These are phyloP conservation scores for Botryobasidium botryosum DNA, from an alignment of 768 basidiomycete genomes.

Conservation along the genomic window DNA sequence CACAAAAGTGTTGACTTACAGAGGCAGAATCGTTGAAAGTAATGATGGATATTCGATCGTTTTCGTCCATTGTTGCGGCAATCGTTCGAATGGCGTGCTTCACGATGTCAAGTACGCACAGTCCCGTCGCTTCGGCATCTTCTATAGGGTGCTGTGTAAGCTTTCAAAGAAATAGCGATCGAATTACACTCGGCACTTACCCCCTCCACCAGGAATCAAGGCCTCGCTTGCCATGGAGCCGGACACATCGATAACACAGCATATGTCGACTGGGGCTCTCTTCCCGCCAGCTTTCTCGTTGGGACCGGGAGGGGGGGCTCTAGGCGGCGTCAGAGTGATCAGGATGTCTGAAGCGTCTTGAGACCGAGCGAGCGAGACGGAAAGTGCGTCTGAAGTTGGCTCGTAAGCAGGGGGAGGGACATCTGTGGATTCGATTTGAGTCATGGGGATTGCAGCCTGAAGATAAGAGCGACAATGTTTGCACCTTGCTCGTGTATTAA, in stretches of 20 bases:
- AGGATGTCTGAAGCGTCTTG: too few species aligned
- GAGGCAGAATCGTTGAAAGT: constrained; percentile 8
- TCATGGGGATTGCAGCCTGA: too few species aligned
- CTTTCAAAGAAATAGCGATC: neutral
- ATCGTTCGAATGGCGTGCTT: constrained; percentile 11
- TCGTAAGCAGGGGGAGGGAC: too few species aligned
- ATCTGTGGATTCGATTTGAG: too few species aligned
- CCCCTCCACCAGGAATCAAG: constrained; percentile 8
- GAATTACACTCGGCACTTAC: constrained; percentile 4
- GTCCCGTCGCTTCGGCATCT: constrained; percentile 3
- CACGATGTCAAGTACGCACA: constrained; percentile 10
- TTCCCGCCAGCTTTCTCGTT: neutral
- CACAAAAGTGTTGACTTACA: neutral
- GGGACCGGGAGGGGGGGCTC: neutral
- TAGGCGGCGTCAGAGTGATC: constrained; percentile 3
- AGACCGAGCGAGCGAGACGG: too few species aligned
- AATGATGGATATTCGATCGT: constrained; percentile 11
- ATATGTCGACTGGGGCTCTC: constrained; percentile 10
- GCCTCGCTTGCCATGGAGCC: constrained; percentile 11
- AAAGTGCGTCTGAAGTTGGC: too few species aligned
- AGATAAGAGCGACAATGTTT: too few species aligned
- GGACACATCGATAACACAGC: constrained; percentile 11
- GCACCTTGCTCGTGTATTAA: too few species aligned
- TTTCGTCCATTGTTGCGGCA: constrained; percentile 4
- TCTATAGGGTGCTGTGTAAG: neutral